Base-by-base conservation (phyloP, 805 yeast genomes). In the Kluyveromyces nonfermentans region DNA sequence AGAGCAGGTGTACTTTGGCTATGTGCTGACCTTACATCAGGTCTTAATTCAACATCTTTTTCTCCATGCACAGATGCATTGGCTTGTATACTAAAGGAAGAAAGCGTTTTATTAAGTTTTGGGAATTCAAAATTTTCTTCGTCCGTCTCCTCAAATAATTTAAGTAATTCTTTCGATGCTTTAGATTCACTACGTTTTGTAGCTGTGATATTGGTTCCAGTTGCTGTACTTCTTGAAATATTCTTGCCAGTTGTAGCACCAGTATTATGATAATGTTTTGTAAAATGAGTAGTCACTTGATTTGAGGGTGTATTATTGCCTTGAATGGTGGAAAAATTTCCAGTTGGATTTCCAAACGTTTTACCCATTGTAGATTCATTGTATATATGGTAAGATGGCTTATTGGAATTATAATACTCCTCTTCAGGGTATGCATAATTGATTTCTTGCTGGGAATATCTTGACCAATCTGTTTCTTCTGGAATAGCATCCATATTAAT, bases 131-230 rank as follows among this genome's bases (percentile, higher is more conserved):
- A 38, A 19, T 28, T 33, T 15, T 38, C 41, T 28, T 38, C 41
- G 4, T 32, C 20, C 9, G 57, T 64, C 21, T 76, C 79, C 50
- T 82, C 87, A 57, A 86, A 86, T 21, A 87, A 62, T 57, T 79
- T 78, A 46, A 81, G 63, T 28, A 87, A 65, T 2, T 93, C 82
- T 57, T 77, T 79, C 1, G 95, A 95, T 0, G 86, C 81, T 40
- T 57, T 53, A 2, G 59, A 34, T n/a, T 55, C 60, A 1, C 51
- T 43, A 18, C 47, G 50, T 37, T 53, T 51, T 18, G 42, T 44
- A 2, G 21, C n/a, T 20, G 33, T 37, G n/a, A 31, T 20, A 34
- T 74, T 81, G 37, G 69, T 67, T 32, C 61, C 61, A 5, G 63
- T 55, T 9, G 59, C 55, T 44, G 56, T 49, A 37, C 51, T 53